A percentile compares a stretch with the other conserved stretches of the same genome.
phyloP scores from a whole-genome alignment of 208 protist genomes.

The Acanthamoeba healyi region DNA sequence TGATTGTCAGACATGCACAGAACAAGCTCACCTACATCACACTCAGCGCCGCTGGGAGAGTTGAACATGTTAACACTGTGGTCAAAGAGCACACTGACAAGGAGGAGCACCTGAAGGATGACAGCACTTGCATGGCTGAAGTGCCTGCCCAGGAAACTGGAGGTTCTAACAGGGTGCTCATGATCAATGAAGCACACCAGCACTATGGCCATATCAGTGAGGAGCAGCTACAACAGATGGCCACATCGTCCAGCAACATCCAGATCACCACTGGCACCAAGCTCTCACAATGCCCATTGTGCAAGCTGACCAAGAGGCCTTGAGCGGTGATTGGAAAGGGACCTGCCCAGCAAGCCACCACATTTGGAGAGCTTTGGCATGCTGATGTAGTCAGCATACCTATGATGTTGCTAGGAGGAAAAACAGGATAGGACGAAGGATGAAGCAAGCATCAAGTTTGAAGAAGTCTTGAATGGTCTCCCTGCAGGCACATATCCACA shows the following conservation, averaged over 20 bases:
- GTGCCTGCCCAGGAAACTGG: too few species aligned
- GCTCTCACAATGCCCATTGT: not conserved
- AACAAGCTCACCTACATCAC: constrained; percentile 17
- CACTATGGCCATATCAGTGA: too few species aligned
- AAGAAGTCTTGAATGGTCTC: not conserved
- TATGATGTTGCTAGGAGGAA: not conserved
- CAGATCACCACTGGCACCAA: not conserved
- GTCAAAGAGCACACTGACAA: too few species aligned
- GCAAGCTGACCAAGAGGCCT: not conserved
- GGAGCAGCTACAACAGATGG: not conserved
- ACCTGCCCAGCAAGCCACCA: not conserved
- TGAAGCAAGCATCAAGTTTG: not conserved
- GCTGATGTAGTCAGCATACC: not conserved
- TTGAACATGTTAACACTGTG: too few species aligned
- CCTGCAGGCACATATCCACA: not conserved
- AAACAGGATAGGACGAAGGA: not conserved
- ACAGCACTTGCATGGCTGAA: too few species aligned
- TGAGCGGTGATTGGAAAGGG: not conserved
- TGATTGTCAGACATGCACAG: not conserved
- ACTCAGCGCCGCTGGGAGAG: too few species aligned
- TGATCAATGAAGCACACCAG: not conserved
- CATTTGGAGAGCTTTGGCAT: not conserved
- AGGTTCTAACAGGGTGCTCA: too few species aligned
- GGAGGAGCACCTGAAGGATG: too few species aligned
- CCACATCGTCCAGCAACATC: not conserved